Evolutionary conservation across 2,329 filamentous ascomycete genomes (phyloP).

Genomic region (Fusarium sp.): DNA sequence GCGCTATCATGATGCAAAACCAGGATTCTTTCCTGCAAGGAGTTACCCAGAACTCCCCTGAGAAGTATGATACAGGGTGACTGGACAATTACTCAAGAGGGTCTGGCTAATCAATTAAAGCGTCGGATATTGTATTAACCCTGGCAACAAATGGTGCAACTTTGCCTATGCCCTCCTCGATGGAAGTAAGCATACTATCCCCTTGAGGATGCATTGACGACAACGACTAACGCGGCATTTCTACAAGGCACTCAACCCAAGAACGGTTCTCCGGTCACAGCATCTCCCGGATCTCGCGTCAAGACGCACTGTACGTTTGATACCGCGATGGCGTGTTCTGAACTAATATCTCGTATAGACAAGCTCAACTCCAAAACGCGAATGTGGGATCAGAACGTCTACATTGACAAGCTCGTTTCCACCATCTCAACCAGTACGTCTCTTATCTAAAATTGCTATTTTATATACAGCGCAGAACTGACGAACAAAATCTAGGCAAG

Average conservation of each 20-base stretch:
- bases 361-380: conserved; percentile 7
- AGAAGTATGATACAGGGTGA: background rate
- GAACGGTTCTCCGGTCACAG: conserved; percentile 8
- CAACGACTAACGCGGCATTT: background rate
- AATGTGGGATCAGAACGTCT: conserved; percentile 25
- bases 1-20: conserved; percentile 25
- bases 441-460: too few species aligned
- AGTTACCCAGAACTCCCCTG: conserved; percentile 15
- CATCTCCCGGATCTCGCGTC: conserved; percentile 11
- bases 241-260: conserved; percentile 6
- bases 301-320: conserved; percentile 10
- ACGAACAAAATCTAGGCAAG: background rate
- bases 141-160: conserved; percentile 24
- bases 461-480: background rate
- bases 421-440: conserved; percentile 17
- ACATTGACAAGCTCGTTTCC: conserved; percentile 13
- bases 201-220: background rate
- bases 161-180: conserved; percentile 22
- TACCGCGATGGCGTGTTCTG: background rate
- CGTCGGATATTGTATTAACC: conserved; percentile 11
- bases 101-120: background rate
- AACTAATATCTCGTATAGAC: background rate
- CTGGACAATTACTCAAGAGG: too few species aligned
- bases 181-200: background rate
- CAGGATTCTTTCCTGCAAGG: conserved; percentile 15